phyloP scores from a whole-genome alignment of 192 early-diverging fungal species.

The Coemansia javaensis region DNA sequence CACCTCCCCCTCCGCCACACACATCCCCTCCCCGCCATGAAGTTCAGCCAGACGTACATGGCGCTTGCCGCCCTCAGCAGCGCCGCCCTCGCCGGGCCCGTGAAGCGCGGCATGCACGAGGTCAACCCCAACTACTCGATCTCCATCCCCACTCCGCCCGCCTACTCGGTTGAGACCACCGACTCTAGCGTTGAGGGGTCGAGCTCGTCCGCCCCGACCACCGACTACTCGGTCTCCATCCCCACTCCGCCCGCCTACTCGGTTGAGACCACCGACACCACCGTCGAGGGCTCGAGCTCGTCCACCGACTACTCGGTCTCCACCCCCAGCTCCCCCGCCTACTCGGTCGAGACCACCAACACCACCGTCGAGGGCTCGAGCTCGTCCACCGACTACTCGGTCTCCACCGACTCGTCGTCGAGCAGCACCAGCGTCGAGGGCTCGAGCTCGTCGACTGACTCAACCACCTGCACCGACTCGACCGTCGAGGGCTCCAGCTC shows the following conservation, averaged over 20 bases:
- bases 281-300: no score
- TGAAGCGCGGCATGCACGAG: slow-evolving; percentile 32
- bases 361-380: no score
- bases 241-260: not conserved
- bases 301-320: slow-evolving; percentile 6
- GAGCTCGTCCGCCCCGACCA: not conserved
- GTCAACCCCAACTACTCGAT: slow-evolving; percentile 10
- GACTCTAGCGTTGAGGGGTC: no score
- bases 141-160: not conserved
- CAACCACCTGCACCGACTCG: slow-evolving; percentile 4
- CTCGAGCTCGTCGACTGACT: no score
- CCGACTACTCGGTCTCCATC: slow-evolving; percentile 5
- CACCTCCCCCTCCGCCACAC: slow-evolving; percentile 7
- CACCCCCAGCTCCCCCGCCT: not conserved
- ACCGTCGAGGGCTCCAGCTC: slow-evolving; percentile 8
- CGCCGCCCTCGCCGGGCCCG: slow-evolving; percentile 28
- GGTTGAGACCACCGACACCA: not conserved
- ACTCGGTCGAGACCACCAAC: not conserved
- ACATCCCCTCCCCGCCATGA: slow-evolving; percentile 49
- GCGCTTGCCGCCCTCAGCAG: slow-evolving; percentile 49
- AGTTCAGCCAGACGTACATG: slow-evolving; percentile 50
- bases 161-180: not conserved
- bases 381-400: no score
- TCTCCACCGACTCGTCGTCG: no score
- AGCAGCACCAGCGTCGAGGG: no score